Evolutionary conservation across 495 filamentous ascomycete species (phyloP).

Genomic region (Cercophora scortea): DNA sequence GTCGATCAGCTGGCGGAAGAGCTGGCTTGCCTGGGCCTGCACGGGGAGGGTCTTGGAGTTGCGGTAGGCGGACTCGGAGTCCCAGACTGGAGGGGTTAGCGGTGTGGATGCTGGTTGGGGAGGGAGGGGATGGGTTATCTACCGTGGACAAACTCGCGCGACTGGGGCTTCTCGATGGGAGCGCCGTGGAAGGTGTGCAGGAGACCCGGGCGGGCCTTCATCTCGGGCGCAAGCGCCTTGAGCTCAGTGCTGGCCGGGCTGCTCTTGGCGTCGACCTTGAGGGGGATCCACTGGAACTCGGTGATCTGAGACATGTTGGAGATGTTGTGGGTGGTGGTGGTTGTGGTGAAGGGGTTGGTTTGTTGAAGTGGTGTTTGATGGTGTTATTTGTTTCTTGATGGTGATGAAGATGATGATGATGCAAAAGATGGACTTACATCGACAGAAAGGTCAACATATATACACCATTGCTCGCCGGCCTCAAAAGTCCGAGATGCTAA

Average conservation of each 20-base stretch:
- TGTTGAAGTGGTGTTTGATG: too few relatives aligned
- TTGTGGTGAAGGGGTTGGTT: background rate
- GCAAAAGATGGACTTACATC: too few relatives aligned
- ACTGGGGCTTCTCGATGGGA: slow-evolving; percentile 7
- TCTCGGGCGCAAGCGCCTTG: slow-evolving; percentile 3
- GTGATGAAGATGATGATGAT: too few relatives aligned
- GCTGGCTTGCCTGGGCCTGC: background rate
- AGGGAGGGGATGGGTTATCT: background rate
- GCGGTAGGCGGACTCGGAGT: slow-evolving; percentile 3
- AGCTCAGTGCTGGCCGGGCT: background rate
- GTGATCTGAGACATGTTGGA: slow-evolving; percentile 10
- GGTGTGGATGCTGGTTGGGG: too few relatives aligned
- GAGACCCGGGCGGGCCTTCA: slow-evolving; percentile 6
- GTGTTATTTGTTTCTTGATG: too few relatives aligned
- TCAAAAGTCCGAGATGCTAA: too few relatives aligned
- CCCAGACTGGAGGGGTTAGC: slow-evolving; percentile 8
- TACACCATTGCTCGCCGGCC: too few relatives aligned
- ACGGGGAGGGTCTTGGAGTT: background rate
- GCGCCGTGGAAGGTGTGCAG: slow-evolving; percentile 1
- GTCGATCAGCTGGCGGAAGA: slow-evolving; percentile 8
- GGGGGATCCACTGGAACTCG: slow-evolving; percentile 11
- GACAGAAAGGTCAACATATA: too few relatives aligned
- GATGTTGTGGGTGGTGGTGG: background rate
- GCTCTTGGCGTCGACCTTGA: background rate
- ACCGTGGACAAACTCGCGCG: slow-evolving; percentile 10